phyloP scores from a whole-genome alignment of 139 green algal species.

The Gonium pectorale region DNA sequence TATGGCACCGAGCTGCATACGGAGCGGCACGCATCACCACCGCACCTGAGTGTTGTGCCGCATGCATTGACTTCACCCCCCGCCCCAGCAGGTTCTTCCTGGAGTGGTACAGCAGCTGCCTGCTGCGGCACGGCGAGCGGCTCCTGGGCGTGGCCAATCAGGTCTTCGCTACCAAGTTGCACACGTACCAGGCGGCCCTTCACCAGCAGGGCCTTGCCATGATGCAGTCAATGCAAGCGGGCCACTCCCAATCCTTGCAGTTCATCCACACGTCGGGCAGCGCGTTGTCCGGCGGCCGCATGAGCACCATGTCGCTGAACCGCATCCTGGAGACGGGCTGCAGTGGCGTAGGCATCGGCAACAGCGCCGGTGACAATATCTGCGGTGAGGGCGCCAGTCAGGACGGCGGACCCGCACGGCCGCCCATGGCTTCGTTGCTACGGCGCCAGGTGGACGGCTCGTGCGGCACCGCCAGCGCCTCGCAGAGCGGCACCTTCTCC shows the following conservation, averaged over 20 bases:
- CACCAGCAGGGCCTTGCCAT: neutral
- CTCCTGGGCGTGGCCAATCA: constrained; percentile 58
- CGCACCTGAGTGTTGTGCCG: neutral
- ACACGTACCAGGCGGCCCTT: neutral
- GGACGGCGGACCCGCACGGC: neutral
- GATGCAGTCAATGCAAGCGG: neutral
- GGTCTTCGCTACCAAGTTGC: neutral
- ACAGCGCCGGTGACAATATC: no score
- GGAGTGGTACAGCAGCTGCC: constrained; percentile 69
- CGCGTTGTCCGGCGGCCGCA: neutral
- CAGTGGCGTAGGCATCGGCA: neutral
- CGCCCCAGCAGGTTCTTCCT: constrained; percentile 67
- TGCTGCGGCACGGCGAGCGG: constrained; percentile 69
- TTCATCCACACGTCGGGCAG: neutral
- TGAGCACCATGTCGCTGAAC: constrained; percentile 33
- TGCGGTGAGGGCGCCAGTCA: no score
- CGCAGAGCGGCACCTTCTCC: constrained; percentile 18
- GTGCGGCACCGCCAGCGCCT: constrained; percentile 1
- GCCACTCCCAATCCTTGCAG: neutral
- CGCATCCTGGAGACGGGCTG: constrained; percentile 12
- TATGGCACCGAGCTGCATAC: no score
- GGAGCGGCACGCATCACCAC: no score
- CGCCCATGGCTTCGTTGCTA: neutral
- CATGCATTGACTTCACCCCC: constrained; percentile 1
- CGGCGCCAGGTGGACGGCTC: neutral